These are phyloP conservation scores for Sarocladiaceae sp. DNA, from an alignment of 2,329 filamentous ascomycete species.

Conservation along the genomic window DNA sequence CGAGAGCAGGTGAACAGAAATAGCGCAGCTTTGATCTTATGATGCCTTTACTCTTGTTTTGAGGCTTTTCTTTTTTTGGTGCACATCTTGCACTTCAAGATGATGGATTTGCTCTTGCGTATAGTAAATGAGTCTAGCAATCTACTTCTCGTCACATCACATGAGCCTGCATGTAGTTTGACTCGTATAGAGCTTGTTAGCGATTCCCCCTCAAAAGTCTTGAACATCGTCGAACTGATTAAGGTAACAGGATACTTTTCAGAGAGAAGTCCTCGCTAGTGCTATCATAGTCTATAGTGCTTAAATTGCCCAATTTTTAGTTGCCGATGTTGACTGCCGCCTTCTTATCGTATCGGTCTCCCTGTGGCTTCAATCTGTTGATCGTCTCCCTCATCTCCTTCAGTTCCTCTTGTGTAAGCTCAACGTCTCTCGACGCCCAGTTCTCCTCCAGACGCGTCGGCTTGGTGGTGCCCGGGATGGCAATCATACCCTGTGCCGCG, in stretches of 20 bases:
- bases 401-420: conserved; percentile 32
- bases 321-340: not conserved
- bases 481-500: conserved; percentile 34
- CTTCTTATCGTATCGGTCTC: conserved; percentile 25
- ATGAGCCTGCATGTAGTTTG: too few species aligned
- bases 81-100: not conserved
- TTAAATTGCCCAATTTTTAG: not conserved
- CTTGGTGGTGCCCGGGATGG: conserved; percentile 43
- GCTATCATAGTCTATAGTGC: too few species aligned
- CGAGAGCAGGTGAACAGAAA: not conserved
- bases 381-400: conserved; percentile 33
- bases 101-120: not conserved
- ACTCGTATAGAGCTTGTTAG: too few species aligned
- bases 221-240: too few species aligned
- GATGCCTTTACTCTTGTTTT: too few species aligned
- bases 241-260: too few species aligned
- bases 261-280: too few species aligned
- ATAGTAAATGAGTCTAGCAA: not conserved
- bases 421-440: conserved; percentile 30
- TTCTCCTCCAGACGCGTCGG: conserved; percentile 33
- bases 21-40: too few species aligned
- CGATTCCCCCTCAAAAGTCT: too few species aligned
- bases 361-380: conserved; percentile 30
- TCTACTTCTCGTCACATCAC: too few species aligned
- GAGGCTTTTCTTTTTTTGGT: not conserved